Evolutionary conservation across 1,139 yeast genomes (phyloP).

Genomic region (Hansenula sp.): DNA sequence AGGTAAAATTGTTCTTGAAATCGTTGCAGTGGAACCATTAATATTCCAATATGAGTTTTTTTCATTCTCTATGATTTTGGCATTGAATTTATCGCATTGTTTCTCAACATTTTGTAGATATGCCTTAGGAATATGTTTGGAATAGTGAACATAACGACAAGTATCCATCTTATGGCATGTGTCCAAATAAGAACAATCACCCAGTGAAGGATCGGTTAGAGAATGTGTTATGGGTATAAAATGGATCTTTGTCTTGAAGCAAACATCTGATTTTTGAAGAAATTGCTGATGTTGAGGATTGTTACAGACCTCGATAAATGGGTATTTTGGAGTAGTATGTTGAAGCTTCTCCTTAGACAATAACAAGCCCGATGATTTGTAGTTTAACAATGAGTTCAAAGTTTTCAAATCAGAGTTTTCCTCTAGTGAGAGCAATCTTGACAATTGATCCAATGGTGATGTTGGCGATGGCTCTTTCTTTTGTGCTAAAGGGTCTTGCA

Average conservation of each 20-base stretch:
- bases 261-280: conserved; percentile 27
- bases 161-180: conserved; percentile 84
- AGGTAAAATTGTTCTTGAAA: conserved; percentile 35
- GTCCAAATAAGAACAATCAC: conserved; percentile 91
- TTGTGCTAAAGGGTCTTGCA: not conserved
- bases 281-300: conserved; percentile 39
- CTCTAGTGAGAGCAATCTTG: conserved; percentile 9
- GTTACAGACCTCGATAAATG: conserved; percentile 53
- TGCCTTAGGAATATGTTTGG: conserved; percentile 48
- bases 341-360: conserved; percentile 41
- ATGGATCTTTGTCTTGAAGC: conserved; percentile 51
- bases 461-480: not conserved
- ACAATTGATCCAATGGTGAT: conserved; percentile 6
- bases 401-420: conserved; percentile 9
- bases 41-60: conserved; percentile 44
- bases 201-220: conserved; percentile 65
- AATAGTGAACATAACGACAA: conserved; percentile 82
- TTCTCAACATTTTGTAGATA: conserved; percentile 14
- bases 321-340: conserved; percentile 32
- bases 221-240: conserved; percentile 54
- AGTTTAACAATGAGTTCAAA: conserved; percentile 17
- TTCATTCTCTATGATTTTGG: conserved; percentile 25
- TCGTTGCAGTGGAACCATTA: conserved; percentile 47
- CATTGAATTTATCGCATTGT: conserved; percentile 24
- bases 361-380: conserved; percentile 22